These are phyloP conservation scores for Colletotrichum camelliae DNA, from an alignment of 2,329 filamentous ascomycete species.

Conservation along the genomic window DNA sequence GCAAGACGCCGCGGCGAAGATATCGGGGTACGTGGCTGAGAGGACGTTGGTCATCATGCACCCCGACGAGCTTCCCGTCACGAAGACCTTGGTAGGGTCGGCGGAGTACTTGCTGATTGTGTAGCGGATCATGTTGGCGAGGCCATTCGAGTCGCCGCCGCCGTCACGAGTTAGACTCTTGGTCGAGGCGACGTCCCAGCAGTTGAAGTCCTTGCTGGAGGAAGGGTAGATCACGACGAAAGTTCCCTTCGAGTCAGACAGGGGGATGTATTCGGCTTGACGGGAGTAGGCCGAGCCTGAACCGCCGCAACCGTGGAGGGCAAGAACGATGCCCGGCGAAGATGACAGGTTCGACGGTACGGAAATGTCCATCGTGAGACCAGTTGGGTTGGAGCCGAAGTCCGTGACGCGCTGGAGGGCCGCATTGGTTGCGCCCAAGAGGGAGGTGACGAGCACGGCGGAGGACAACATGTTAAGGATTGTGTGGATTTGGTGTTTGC, in stretches of 20 bases:
- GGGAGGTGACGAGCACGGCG: not conserved
- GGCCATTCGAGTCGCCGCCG: slow-evolving; percentile 51
- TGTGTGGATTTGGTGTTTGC: not conserved
- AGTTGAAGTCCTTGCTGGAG: slow-evolving; percentile 32
- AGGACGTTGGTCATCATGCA: slow-evolving; percentile 43
- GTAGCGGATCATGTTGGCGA: slow-evolving; percentile 57
- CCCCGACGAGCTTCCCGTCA: slow-evolving; percentile 43
- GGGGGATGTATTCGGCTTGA: slow-evolving; percentile 9
- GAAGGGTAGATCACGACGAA: slow-evolving; percentile 46
- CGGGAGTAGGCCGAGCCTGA: slow-evolving; percentile 7
- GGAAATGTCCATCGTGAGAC: slow-evolving; percentile 18
- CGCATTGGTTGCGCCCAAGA: not conserved
- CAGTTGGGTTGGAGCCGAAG: slow-evolving; percentile 20
- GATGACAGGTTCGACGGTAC: slow-evolving; percentile 6
- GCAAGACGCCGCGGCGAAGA: slow-evolving; percentile 36
- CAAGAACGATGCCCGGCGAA: slow-evolving; percentile 15
- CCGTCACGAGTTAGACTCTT: slow-evolving; percentile 50
- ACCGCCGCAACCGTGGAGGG: slow-evolving; percentile 23
- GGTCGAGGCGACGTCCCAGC: slow-evolving; percentile 56
- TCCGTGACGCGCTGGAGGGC: slow-evolving; percentile 9
- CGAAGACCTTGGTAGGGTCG: slow-evolving; percentile 49
- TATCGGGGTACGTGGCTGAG: slow-evolving; percentile 36
- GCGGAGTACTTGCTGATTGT: slow-evolving; percentile 48
- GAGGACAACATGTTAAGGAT: no score
- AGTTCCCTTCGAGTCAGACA: slow-evolving; percentile 44